Conservation (phyloP, 2,329 filamentous ascomycete genomes). For the Juglanconis sp. region DNA sequence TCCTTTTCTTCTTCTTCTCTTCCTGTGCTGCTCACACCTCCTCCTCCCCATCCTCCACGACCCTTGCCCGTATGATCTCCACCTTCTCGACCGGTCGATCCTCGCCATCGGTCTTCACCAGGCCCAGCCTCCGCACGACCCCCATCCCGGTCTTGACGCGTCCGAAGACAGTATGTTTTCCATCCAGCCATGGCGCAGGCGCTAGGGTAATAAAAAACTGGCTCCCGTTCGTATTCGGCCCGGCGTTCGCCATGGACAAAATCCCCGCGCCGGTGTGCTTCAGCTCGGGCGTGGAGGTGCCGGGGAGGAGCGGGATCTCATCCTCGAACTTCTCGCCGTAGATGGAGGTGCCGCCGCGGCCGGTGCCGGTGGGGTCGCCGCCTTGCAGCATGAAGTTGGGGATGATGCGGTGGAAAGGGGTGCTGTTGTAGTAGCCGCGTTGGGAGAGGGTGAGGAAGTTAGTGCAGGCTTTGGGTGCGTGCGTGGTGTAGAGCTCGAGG, state of each 20-base stretch:
- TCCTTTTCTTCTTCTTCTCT: background rate
- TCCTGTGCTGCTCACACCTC: background rate
- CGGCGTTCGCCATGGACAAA: conserved; percentile 95
- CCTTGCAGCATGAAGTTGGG: conserved; percentile 95
- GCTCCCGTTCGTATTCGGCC: conserved; percentile 87
- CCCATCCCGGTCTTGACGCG: conserved; percentile 79
- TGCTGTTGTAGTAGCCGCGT: conserved; percentile 83
- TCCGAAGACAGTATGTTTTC: conserved; percentile 96
- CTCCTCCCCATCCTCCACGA: conserved; percentile 56
- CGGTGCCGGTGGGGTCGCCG: conserved; percentile 91
- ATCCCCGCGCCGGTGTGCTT: conserved; percentile 92
- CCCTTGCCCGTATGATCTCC: conserved; percentile 69
- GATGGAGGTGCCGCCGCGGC: conserved; percentile 82
- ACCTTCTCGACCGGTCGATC: conserved; percentile 81
- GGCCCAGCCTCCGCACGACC: conserved; percentile 81
- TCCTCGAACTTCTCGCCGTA: conserved; percentile 94
- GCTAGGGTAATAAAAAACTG: conserved; percentile 97
- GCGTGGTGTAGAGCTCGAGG: conserved; percentile 83
- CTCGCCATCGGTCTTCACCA: conserved; percentile 78
- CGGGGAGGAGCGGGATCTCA: conserved; percentile 64
- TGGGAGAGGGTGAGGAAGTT: conserved; percentile 81
- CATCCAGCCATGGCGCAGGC: conserved; percentile 93
- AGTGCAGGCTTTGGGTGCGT: conserved; percentile 84
- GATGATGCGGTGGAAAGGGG: conserved; percentile 92
- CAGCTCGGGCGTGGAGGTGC: conserved; percentile 39